phyloP scores from a whole-genome alignment of 208 protist species.

The Endotrypanum monterogeii region DNA sequence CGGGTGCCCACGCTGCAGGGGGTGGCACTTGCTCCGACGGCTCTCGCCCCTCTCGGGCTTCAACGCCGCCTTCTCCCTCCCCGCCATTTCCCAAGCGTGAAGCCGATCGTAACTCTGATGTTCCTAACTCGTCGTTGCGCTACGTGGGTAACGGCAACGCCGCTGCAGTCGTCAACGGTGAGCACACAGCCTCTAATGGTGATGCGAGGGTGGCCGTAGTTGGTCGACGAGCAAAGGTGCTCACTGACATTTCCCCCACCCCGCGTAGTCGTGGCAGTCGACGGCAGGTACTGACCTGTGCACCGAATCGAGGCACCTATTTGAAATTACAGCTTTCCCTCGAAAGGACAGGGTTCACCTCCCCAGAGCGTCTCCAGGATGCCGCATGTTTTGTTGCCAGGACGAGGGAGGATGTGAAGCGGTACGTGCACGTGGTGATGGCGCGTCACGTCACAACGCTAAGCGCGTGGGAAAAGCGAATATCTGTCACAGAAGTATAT shows the following conservation, averaged over 20 bases:
- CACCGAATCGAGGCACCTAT: not conserved
- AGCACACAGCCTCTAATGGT: not conserved
- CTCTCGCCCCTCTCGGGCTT: not conserved
- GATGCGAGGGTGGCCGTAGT: not conserved
- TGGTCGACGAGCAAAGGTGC: not conserved
- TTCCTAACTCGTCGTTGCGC: not conserved
- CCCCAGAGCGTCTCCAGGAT: constrained; percentile 2
- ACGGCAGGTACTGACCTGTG: constrained; percentile 4
- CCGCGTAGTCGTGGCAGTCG: constrained; percentile 18
- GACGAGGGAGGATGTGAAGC: constrained; percentile 37
- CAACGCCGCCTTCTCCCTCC: not conserved
- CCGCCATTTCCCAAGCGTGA: constrained; percentile 6
- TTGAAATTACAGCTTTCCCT: not conserved
- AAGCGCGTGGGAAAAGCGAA: constrained; percentile 31
- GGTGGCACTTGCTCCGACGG: not conserved
- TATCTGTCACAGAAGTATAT: constrained; percentile 38
- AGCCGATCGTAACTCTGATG: constrained; percentile 16
- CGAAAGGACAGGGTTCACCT: constrained; percentile 12
- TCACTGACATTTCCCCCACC: constrained; percentile 6
- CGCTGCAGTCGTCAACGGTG: not conserved
- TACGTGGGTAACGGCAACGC: constrained; percentile 1
- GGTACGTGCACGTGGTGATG: constrained; percentile 31
- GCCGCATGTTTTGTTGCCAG: not conserved
- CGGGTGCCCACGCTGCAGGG: not conserved
- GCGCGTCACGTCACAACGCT: constrained; percentile 28